These are phyloP conservation scores for Parastagonospora nodorum DNA, from an alignment of 2,329 filamentous ascomycete genomes.

Conservation along the genomic window DNA sequence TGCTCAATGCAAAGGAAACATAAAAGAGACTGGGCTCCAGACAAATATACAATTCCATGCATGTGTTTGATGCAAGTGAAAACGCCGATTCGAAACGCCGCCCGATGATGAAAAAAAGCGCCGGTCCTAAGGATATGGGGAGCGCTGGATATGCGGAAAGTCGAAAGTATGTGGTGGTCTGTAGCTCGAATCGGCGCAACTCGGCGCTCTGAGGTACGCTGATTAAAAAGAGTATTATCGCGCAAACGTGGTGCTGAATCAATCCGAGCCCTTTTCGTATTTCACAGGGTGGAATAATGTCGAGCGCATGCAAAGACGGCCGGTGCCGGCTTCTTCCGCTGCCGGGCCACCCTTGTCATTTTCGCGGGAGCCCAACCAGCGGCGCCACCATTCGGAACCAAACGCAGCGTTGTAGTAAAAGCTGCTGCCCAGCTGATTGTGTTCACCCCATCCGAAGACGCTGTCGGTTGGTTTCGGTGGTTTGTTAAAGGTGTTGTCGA, in stretches of 20 bases:
- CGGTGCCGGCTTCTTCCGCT: constrained; percentile 52
- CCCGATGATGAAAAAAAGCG: constrained; percentile 34
- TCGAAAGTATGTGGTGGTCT: constrained; percentile 9
- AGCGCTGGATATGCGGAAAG: constrained; percentile 32
- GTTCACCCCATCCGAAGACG: constrained; percentile 58
- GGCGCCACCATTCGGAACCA: constrained; percentile 53
- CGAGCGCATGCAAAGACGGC: constrained; percentile 53
- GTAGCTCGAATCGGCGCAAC: constrained; percentile 26
- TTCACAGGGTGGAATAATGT: constrained; percentile 57
- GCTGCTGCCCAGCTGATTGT: constrained; percentile 56
- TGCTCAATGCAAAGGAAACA: constrained; percentile 5
- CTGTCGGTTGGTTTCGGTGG: constrained; percentile 52
- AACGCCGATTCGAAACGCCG: constrained; percentile 36
- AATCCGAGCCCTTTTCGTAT: constrained; percentile 49
- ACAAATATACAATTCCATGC: constrained; percentile 12
- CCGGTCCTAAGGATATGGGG: constrained; percentile 17
- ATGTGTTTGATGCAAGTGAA: constrained; percentile 13
- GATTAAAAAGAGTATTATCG: constrained; percentile 23
- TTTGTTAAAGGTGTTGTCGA: constrained; percentile 56
- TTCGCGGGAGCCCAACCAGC: constrained; percentile 56
- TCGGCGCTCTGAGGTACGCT: constrained; percentile 21
- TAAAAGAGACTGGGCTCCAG: constrained; percentile 4
- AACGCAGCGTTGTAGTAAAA: constrained; percentile 60
- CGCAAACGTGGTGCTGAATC: constrained; percentile 16
- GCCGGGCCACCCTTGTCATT: constrained; percentile 50